phyloP scores from a whole-genome alignment of 176 grass and related monocot species.

The Musa schizocarpa region DNA sequence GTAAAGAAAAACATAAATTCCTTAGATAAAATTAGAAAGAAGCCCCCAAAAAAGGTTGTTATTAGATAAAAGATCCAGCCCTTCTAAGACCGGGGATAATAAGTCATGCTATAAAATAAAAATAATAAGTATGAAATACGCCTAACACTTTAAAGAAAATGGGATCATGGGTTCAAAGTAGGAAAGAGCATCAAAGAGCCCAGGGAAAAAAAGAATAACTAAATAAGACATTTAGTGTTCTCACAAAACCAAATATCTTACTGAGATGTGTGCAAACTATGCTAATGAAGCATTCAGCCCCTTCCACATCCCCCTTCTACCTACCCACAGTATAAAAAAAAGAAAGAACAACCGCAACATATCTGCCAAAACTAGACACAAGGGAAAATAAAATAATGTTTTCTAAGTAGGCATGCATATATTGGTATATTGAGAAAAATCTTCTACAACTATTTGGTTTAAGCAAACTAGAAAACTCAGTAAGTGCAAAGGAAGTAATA shows the following conservation, averaged over 20 bases:
- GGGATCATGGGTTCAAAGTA: background rate
- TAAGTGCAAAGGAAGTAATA: background rate
- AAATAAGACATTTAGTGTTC: background rate
- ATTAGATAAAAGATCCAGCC: too few species aligned
- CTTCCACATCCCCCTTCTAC: background rate
- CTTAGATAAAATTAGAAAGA: background rate
- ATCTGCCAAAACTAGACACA: background rate
- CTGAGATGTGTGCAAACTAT: background rate
- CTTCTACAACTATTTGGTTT: too few species aligned
- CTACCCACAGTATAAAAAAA: background rate
- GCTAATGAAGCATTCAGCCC: background rate
- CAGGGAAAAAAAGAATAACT: background rate
- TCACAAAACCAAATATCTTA: background rate
- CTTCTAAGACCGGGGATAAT: background rate
- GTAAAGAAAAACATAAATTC: background rate
- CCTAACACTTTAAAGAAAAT: background rate
- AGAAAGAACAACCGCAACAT: background rate
- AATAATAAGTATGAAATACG: constrained; percentile 5
- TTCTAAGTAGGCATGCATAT: background rate
- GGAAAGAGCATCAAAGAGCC: background rate
- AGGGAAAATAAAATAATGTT: background rate
- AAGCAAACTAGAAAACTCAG: background rate
- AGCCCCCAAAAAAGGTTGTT: background rate
- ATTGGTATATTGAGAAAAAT: background rate
- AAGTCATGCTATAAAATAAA: background rate